Conservation (phyloP, 192 early-diverging fungal genomes). For the Entomortierella lignicola region DNA sequence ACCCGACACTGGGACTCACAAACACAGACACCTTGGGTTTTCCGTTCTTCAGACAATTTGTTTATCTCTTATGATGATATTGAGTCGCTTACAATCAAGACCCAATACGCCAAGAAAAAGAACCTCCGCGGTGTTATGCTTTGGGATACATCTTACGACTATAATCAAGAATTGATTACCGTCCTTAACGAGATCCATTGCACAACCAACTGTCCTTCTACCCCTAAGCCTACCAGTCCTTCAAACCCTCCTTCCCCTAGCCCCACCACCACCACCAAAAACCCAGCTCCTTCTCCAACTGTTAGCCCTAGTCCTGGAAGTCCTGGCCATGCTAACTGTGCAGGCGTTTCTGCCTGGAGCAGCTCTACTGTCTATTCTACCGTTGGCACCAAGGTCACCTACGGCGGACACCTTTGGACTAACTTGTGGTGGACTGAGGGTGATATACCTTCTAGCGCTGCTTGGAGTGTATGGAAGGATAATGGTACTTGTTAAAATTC, state of each 20-base stretch:
- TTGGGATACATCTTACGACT: conserved; percentile 57
- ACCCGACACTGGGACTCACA: conserved; percentile 69
- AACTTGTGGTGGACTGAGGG: conserved; percentile 49
- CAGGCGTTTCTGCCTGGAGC: conserved; percentile 29
- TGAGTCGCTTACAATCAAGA: conserved; percentile 69
- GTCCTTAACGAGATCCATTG: conserved; percentile 30
- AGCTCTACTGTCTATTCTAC: conserved; percentile 21
- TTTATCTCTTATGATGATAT: conserved; percentile 84
- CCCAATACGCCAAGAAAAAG: conserved; percentile 59
- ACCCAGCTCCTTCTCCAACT: background rate
- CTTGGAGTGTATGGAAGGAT: conserved; percentile 36
- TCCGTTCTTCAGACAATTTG: conserved; percentile 63
- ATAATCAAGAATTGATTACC: conserved; percentile 25
- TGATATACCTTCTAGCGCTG: conserved; percentile 13
- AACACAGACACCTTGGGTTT: conserved; percentile 79
- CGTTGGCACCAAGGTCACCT: conserved; percentile 37
- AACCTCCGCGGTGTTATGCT: conserved; percentile 74
- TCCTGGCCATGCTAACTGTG: background rate
- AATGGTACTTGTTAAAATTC: conserved; percentile 22
- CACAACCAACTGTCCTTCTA: conserved; percentile 10
- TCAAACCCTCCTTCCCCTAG: background rate
- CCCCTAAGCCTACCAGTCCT: background rate
- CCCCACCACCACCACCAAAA: background rate
- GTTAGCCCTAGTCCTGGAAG: background rate
- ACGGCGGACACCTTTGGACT: conserved; percentile 25